Evolutionary conservation across 2,329 filamentous ascomycete species (phyloP).

Genomic region (Chaetoscypha palmicola): DNA sequence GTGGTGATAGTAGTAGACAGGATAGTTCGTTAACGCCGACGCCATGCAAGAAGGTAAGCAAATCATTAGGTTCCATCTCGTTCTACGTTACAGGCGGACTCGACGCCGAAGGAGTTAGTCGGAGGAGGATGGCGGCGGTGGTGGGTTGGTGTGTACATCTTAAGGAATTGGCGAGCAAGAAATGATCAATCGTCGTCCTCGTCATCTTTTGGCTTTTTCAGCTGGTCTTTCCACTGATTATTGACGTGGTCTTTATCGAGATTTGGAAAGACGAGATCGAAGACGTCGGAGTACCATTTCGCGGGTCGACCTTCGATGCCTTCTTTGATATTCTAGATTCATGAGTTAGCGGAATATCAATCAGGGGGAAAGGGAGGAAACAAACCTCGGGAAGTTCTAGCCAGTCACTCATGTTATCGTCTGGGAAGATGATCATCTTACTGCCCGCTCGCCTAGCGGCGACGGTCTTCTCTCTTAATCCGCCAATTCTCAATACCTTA

Average conservation of each 20-base stretch:
- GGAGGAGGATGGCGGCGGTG: too few species aligned
- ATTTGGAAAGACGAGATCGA: slow-evolving; percentile 80
- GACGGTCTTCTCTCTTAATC: slow-evolving; percentile 93
- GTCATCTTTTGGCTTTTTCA: slow-evolving; percentile 30
- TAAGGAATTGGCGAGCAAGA: too few species aligned
- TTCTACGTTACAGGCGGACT: too few species aligned
- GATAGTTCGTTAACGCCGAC: too few species aligned
- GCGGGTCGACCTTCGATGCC: slow-evolving; percentile 88
- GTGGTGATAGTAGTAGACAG: too few species aligned
- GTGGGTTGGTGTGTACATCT: too few species aligned
- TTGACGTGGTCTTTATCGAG: slow-evolving; percentile 69
- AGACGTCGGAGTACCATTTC: slow-evolving; percentile 90
- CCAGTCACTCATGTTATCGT: slow-evolving; percentile 96
- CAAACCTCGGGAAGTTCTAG: slow-evolving; percentile 90
- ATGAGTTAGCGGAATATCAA: too few species aligned
- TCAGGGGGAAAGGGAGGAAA: slow-evolving; percentile 20
- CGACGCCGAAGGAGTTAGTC: too few species aligned
- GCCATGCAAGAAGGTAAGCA: too few species aligned
- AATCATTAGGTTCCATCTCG: too few species aligned
- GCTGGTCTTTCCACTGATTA: slow-evolving; percentile 43
- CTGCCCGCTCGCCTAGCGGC: slow-evolving; percentile 88
- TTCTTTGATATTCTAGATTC: slow-evolving; percentile 91
- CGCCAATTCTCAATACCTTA: slow-evolving; percentile 91
- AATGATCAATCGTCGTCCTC: slow-evolving; percentile 7
- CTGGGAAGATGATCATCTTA: slow-evolving; percentile 88